These are phyloP conservation scores for Yamadazyma kitorensis DNA, from an alignment of 805 yeast species.

Conservation along the genomic window DNA sequence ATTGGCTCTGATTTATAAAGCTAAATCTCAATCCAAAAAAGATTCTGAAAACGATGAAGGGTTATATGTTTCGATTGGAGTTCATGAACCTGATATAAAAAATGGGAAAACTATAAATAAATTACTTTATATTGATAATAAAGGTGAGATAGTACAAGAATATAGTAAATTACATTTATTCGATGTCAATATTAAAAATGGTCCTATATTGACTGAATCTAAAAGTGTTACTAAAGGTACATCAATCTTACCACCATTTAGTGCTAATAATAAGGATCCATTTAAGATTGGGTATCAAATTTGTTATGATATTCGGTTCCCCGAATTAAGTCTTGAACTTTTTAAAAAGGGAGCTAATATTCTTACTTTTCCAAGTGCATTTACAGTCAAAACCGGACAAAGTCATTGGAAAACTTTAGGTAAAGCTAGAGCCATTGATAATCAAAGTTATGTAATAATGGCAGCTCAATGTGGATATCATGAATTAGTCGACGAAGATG, in stretches of 20 bases:
- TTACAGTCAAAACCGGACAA: constrained; percentile 86
- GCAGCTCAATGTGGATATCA: constrained; percentile 88
- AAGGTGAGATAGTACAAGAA: constrained; percentile 62
- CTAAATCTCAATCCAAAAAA: constrained; percentile 1
- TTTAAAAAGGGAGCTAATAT: constrained; percentile 72
- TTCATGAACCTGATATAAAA: constrained; percentile 71
- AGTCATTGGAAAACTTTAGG: constrained; percentile 88
- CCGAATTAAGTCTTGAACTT: constrained; percentile 68
- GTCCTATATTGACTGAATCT: constrained; percentile 78
- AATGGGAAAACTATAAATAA: constrained; percentile 54
- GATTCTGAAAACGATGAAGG: constrained; percentile 30
- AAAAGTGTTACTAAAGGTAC: constrained; percentile 79
- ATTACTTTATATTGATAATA: constrained; percentile 62
- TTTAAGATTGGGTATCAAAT: constrained; percentile 64
- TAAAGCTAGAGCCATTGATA: constrained; percentile 80
- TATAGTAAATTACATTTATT: constrained; percentile 88
- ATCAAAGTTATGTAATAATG: constrained; percentile 83
- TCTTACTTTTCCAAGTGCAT: constrained; percentile 85
- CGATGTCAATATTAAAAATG: constrained; percentile 80
- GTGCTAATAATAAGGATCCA: constrained; percentile 31
- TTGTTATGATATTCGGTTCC: constrained; percentile 87
- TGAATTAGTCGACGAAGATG: constrained; percentile 44
- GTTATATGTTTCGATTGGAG: constrained; percentile 76
- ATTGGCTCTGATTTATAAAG: constrained; percentile 34
- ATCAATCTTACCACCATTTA: constrained; percentile 50